Base-by-base conservation (phyloP, 1,284 basidiomycete genomes). In the Cryptococcus sp. region DNA sequence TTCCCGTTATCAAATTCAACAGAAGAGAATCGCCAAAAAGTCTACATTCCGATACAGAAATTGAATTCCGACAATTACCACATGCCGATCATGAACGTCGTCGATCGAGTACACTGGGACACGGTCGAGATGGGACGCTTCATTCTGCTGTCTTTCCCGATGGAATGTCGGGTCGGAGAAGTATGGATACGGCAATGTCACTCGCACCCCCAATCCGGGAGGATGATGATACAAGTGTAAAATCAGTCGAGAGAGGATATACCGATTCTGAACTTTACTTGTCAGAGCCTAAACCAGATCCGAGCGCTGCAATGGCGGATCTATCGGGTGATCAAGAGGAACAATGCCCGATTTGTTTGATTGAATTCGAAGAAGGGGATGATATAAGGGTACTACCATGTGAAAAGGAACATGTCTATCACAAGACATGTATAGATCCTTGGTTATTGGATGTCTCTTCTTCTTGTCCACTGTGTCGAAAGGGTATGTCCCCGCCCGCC, bases 361-460 rank as follows among this genome's bases (percentile, higher is more conserved):
- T 89, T 37, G 91, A 93, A 63, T 96, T 96, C 66, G 87, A 92
- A 71, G 86, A 88, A 57, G 91, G 90, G 4, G 91, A 96, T 66
- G 88, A 93, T 69, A 74, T 94, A 16, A 83, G 91, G 28, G 81
- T 93, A 32, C 76, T 96, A 50, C 91, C 91, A 0, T 96, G 91
- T 72, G 87, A 90, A 67, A 87, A 86, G 42, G 83, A 86, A 59
- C 91, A 96, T 69, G 80, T 83, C 49, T 96, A 93, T 78, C 91
- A 96, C 67, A 83, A 86, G 64, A 60, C 56, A 7, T 73, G 72
- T 47, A 72, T 76, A 19, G 73, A 76, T 70, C 77, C 69, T 55
- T 78, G 70, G 74, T 69, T 96, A 43, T 79, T 94, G 37, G 84
- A 91, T 61, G 80, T 93, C n/a, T 91, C 89, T 0, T 85, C 85